Percentiles rank a stretch among this genome's conserved stretches.
Conservation (phyloP, 805 yeast genomes). For the Metschnikowia sp. region DNA sequence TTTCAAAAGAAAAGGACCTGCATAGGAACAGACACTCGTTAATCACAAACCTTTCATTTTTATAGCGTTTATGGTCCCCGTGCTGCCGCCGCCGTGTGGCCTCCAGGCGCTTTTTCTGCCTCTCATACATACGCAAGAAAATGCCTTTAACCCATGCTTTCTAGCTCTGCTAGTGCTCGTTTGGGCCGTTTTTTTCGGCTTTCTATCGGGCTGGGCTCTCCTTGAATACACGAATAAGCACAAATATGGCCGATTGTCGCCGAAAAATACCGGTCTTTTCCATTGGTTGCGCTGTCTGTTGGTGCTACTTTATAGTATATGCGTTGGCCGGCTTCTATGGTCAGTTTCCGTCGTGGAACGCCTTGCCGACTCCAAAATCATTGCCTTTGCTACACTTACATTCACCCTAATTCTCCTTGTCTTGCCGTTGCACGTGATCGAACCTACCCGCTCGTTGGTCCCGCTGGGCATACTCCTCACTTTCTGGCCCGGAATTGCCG, state of each 20-base stretch:
- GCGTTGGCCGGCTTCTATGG: constrained; percentile 11
- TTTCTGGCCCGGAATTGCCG: constrained; percentile 34
- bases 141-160: constrained; percentile 37
- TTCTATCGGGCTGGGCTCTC: constrained; percentile 3
- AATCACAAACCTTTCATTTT: background rate
- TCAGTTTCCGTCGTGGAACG: constrained; percentile 22
- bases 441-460: constrained; percentile 36
- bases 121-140: constrained; percentile 24
- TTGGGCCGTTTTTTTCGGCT: constrained; percentile 8
- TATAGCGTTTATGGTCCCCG: constrained; percentile 7
- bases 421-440: constrained; percentile 44
- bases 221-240: background rate
- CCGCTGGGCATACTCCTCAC: constrained; percentile 38
- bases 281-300: constrained; percentile 21
- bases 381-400: constrained; percentile 14
- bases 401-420: constrained; percentile 17
- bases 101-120: constrained; percentile 16
- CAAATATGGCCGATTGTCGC: constrained; percentile 17
- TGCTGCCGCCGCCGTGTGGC: constrained; percentile 20
- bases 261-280: constrained; percentile 25
- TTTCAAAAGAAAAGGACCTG: too few relatives aligned
- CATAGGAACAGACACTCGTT: too few relatives aligned
- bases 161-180: constrained; percentile 15
- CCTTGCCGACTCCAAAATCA: constrained; percentile 20
- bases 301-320: constrained; percentile 19